Base-by-base conservation (phyloP, 768 basidiomycete species). In the Trametes punicea region DNA sequence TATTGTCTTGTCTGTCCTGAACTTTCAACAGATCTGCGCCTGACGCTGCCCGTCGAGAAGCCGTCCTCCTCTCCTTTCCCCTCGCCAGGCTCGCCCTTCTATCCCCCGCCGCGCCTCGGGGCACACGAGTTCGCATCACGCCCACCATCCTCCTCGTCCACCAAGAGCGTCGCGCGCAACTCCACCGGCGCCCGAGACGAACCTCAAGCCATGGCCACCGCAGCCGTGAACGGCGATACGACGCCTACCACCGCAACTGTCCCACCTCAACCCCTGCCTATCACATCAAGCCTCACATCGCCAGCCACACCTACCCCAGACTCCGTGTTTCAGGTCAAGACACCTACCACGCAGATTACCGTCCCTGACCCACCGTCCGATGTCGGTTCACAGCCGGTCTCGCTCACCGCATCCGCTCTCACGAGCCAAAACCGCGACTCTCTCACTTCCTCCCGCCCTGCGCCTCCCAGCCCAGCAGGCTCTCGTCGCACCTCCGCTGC, bases 111-210 rank as follows among this genome's bases (percentile, higher is more conserved):
- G 3, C 75, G 79, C 4, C 83, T 83, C 1, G 79, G 80, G 2
- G 75, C 80, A 27, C 85, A 88, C 74, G 87, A 89, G 64, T 87
- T 85, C 64, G 85, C 84, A 11, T 63, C 79, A 34, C 77, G 75
- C 56, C 75, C 75, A 0, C 70, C 75, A 31, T 56, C 64, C 20
- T 56, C 59, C 23, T 57, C 57, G 16, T 62, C 52, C 34, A 46
- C 25, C 25, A 54, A 54, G 44, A 46, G 59, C 36, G 53, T 56
- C 53, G 61, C 61, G 58, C 65, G 63, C 33, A 60, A 21, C 57
- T 49, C 33, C 40, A 55, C 45, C 45, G 61, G 46, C 36, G 55
- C 25, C 33, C 29, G 29, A 20, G 46, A 46, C 47, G 40, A 55
- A 5, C 42, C 25, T 27, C 7, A 31, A 20, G 10, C 15, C 27